A percentile compares a stretch with the other conserved stretches of the same genome.
phyloP scores from a whole-genome alignment of 1,139 yeast genomes.

The Yamadazyma mexicana region DNA sequence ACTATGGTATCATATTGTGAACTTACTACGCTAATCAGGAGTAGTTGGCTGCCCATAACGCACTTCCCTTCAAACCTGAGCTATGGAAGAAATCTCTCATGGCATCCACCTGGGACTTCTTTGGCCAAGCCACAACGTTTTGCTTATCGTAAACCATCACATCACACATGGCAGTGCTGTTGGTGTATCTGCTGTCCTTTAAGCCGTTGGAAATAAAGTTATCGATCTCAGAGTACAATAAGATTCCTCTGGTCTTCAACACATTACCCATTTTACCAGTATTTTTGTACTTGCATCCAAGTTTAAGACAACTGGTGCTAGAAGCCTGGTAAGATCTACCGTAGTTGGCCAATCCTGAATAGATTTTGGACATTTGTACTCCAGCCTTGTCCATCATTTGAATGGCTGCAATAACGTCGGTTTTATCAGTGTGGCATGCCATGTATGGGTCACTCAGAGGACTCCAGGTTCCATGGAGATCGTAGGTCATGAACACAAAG shows the following conservation, averaged over 20 bases:
- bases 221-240: conserved; percentile 14
- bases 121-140: conserved; percentile 19
- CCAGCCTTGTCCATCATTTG: conserved; percentile 20
- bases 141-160: conserved; percentile 16
- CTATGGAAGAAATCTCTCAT: conserved; percentile 12
- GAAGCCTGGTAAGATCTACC: conserved; percentile 14
- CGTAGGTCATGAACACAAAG: conserved; percentile 20
- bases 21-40: neutral
- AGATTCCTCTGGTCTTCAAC: conserved; percentile 13
- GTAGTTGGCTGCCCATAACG: conserved; percentile 17
- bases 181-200: conserved; percentile 14
- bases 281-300: conserved; percentile 6
- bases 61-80: conserved; percentile 18
- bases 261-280: conserved; percentile 5
- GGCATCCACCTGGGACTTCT: conserved; percentile 11
- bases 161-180: conserved; percentile 15
- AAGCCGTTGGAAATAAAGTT: conserved; percentile 9
- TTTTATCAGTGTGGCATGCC: conserved; percentile 16
- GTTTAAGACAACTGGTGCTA: conserved; percentile 8
- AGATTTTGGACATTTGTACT: conserved; percentile 17
- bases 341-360: conserved; percentile 21
- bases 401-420: conserved; percentile 10
- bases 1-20: no score
- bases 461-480: conserved; percentile 17
- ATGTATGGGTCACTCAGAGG: conserved; percentile 5